Conservation (phyloP, 192 early-diverging fungal species). For the Backusella parvicylindrica region DNA sequence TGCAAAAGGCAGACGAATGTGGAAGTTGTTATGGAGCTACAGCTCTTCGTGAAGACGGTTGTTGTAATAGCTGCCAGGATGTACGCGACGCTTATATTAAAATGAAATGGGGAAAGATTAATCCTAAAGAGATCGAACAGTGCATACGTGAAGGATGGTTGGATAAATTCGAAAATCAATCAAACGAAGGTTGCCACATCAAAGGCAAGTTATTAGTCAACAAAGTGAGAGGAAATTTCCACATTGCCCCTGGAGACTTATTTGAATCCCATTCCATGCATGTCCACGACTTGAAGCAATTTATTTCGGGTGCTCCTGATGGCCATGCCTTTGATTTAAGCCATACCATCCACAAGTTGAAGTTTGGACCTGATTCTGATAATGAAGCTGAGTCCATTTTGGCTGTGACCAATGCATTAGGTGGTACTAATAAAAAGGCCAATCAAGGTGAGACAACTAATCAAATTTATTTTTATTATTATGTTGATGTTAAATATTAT, state of each 20-base stretch:
- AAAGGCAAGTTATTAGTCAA: slow-evolving; percentile 79
- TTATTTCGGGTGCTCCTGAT: slow-evolving; percentile 35
- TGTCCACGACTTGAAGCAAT: slow-evolving; percentile 73
- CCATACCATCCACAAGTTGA: slow-evolving; percentile 78
- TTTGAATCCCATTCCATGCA: slow-evolving; percentile 71
- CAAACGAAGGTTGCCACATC: slow-evolving; percentile 88
- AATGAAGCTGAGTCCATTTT: slow-evolving; percentile 16
- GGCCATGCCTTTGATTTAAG: slow-evolving; percentile 71
- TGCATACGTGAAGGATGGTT: slow-evolving; percentile 84
- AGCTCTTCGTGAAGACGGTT: slow-evolving; percentile 58
- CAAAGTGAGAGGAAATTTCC: slow-evolving; percentile 92
- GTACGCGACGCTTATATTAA: slow-evolving; percentile 82
- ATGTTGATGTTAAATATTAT: not conserved
- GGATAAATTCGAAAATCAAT: slow-evolving; percentile 70
- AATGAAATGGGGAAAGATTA: slow-evolving; percentile 79
- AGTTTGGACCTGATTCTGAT: slow-evolving; percentile 62
- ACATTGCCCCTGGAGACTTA: slow-evolving; percentile 85
- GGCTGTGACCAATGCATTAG: slow-evolving; percentile 61
- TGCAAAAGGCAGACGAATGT: slow-evolving; percentile 57
- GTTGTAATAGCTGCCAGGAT: slow-evolving; percentile 94
- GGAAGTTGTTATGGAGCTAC: slow-evolving; percentile 87
- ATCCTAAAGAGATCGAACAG: slow-evolving; percentile 82
- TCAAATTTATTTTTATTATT: not conserved
- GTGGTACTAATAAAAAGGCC: slow-evolving; percentile 55
- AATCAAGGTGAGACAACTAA: slow-evolving; percentile 36